phyloP scores from a whole-genome alignment of 139 green algal genomes.

The Tetradesmus obliquus region DNA sequence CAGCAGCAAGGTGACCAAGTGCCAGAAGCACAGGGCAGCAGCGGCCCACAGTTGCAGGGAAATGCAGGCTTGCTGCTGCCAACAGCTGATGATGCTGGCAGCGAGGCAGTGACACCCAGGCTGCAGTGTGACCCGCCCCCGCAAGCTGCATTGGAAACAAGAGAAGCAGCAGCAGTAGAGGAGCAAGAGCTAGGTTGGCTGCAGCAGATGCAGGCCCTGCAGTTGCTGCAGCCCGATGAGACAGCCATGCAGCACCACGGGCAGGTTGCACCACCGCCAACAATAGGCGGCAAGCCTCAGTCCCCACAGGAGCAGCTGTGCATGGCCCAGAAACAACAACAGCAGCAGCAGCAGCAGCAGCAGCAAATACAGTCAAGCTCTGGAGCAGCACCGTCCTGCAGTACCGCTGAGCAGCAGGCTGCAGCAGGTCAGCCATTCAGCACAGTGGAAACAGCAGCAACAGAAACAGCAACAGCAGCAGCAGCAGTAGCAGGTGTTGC shows the following conservation, averaged over 20 bases:
- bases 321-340: no score
- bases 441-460: no score
- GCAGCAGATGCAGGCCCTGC: neutral
- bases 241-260: neutral
- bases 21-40: neutral
- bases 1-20: neutral
- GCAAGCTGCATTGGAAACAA: neutral
- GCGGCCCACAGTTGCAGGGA: neutral
- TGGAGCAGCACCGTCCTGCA: no score
- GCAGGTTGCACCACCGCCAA: neutral
- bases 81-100: no score
- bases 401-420: no score
- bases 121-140: neutral
- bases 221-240: neutral
- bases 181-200: neutral
- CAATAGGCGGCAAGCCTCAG: neutral
- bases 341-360: neutral
- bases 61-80: neutral
- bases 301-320: neutral
- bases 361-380: neutral
- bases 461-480: neutral
- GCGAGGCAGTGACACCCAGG: neutral
- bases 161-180: neutral
- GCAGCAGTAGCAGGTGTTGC: neutral
- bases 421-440: no score